phyloP scores from a whole-genome alignment of 805 yeast genomes.

The Debaryomyces hansenii region DNA sequence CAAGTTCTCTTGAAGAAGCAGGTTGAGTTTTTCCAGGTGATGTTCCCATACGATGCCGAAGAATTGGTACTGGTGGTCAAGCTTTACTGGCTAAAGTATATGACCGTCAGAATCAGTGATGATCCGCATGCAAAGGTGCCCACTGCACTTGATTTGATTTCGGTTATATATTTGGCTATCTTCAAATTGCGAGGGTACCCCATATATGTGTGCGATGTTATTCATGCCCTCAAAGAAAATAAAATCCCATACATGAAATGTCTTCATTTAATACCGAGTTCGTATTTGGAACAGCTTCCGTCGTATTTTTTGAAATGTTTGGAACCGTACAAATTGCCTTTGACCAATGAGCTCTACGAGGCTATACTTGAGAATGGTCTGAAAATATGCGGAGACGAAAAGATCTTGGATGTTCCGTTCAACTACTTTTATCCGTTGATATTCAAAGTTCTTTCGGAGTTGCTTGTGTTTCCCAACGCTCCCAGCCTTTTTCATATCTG shows the following conservation, averaged over 20 bases:
- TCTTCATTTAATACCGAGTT: slow-evolving; percentile 37
- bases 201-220: slow-evolving; percentile 48
- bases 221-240: slow-evolving; percentile 41
- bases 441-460: slow-evolving; percentile 40
- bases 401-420: slow-evolving; percentile 11
- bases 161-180: slow-evolving; percentile 53
- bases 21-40: slow-evolving; percentile 16
- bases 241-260: slow-evolving; percentile 52
- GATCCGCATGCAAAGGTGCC: slow-evolving; percentile 14
- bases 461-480: slow-evolving; percentile 48
- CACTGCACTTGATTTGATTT: slow-evolving; percentile 26
- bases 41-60: slow-evolving; percentile 11
- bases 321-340: slow-evolving; percentile 42
- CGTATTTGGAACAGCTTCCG: slow-evolving; percentile 38
- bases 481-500: slow-evolving; percentile 46
- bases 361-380: slow-evolving; percentile 13
- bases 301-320: slow-evolving; percentile 32
- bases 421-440: slow-evolving; percentile 37
- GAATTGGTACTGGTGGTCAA: slow-evolving; percentile 25
- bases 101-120: slow-evolving; percentile 11
- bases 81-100: slow-evolving; percentile 30
- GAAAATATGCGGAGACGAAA: slow-evolving; percentile 5
- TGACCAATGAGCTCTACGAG: slow-evolving; percentile 33
- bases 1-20: slow-evolving; percentile 56
- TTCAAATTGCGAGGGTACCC: slow-evolving; percentile 47